phyloP scores from a whole-genome alignment of 306 rosid genomes.

The Vachellia pachyceras region DNA sequence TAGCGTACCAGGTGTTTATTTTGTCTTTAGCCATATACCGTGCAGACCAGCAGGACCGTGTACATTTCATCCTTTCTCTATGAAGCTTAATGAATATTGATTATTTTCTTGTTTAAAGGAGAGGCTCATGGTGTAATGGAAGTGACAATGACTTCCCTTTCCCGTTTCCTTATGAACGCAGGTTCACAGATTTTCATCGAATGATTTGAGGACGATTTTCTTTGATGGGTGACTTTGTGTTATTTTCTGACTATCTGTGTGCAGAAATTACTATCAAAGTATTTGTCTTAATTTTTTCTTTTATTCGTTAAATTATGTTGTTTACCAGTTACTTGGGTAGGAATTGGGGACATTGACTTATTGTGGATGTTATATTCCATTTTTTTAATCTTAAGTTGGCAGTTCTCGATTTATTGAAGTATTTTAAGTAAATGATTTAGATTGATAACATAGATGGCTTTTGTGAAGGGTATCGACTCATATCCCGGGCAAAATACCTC shows the following conservation, averaged over 20 bases:
- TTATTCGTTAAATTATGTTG: slow-evolving; percentile 29
- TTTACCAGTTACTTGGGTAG: slow-evolving; percentile 1
- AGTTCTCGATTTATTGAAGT: slow-evolving; percentile 2
- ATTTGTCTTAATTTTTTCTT: not conserved
- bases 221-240: not conserved
- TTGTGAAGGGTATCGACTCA: not conserved
- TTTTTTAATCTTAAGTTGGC: slow-evolving; percentile 2
- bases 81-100: not conserved
- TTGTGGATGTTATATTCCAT: slow-evolving; percentile 15
- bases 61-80: not conserved
- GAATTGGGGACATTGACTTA: slow-evolving; percentile 2
- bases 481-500: not conserved
- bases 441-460: not conserved
- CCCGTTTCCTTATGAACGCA: slow-evolving; percentile 27
- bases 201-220: slow-evolving; percentile 30
- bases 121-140: not conserved
- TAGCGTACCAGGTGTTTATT: not conserved
- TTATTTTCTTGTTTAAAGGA: slow-evolving; percentile 8
- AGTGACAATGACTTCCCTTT: not conserved
- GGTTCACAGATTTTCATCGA: slow-evolving; percentile 17
- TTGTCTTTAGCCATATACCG: not conserved
- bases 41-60: not conserved
- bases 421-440: not conserved
- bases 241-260: not conserved
- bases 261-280: not conserved